Percentiles rank a stretch among this genome's conserved stretches.
These are phyloP conservation scores for Pichia paraexigua DNA, from an alignment of 805 yeast species.

Conservation along the genomic window DNA sequence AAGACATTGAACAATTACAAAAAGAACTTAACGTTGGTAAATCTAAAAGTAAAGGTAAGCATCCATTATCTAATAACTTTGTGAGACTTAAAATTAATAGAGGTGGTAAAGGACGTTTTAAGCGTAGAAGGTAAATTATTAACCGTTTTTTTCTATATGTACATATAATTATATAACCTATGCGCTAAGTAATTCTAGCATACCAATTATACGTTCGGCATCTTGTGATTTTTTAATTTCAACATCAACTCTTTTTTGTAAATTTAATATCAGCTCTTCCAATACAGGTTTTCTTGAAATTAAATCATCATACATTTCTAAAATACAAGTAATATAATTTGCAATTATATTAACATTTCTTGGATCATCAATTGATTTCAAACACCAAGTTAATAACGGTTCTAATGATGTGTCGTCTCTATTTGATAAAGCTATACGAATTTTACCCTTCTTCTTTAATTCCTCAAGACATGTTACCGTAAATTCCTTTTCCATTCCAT, in stretches of 20 bases:
- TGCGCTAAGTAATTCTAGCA: constrained; percentile 76
- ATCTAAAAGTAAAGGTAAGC: constrained; percentile 17
- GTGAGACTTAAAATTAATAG: constrained; percentile 29
- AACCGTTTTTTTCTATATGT: not conserved
- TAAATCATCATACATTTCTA: constrained; percentile 69
- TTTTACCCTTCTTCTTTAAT: constrained; percentile 81
- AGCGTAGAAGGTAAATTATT: constrained; percentile 14
- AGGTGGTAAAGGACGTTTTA: constrained; percentile 17
- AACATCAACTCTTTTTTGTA: constrained; percentile 51
- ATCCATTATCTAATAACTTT: constrained; percentile 28
- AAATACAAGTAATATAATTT: constrained; percentile 58
- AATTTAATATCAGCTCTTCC: constrained; percentile 57
- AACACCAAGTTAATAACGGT: constrained; percentile 81
- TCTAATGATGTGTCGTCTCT: constrained; percentile 78
- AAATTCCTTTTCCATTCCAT: constrained; percentile 69
- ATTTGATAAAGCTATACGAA: constrained; percentile 67
- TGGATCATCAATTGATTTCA: constrained; percentile 68
- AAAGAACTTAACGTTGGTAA: constrained; percentile 10
- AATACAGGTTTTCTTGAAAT: constrained; percentile 70
- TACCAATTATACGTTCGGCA: constrained; percentile 85
- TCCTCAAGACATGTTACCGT: constrained; percentile 81
- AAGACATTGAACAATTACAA: constrained; percentile 12
- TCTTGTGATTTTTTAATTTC: constrained; percentile 79
- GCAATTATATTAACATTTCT: constrained; percentile 57
- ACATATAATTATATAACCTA: constrained; percentile 17